These are phyloP conservation scores for Leccinum obscurum DNA, from an alignment of 768 basidiomycete species.

Conservation along the genomic window DNA sequence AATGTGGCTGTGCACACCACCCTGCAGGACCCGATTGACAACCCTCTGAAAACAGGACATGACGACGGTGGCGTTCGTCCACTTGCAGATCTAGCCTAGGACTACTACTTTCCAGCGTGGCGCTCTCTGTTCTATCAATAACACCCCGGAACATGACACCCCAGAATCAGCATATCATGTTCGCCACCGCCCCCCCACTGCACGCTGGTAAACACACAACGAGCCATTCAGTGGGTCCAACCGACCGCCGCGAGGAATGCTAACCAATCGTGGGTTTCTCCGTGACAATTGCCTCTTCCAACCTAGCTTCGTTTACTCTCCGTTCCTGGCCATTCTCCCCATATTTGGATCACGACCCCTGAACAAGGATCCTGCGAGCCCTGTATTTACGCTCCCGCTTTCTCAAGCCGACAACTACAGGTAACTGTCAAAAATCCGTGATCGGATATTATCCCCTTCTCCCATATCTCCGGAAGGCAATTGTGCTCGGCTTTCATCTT, in stretches of 20 bases:
- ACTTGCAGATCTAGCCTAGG: not conserved
- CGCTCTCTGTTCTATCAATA: constrained; percentile 4
- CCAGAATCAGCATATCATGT: not conserved
- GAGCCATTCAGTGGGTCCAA: not conserved
- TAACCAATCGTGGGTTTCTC: constrained; percentile 10
- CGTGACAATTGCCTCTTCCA: constrained; percentile 5
- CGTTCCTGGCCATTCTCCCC: constrained; percentile 4
- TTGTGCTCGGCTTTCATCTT: not conserved
- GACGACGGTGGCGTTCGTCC: constrained; percentile 8
- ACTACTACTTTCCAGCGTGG: constrained; percentile 8
- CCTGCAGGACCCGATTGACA: not conserved
- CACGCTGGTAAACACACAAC: not conserved
- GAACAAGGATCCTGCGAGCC: not conserved
- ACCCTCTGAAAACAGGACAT: not conserved
- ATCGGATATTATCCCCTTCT: not conserved
- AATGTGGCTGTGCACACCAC: constrained; percentile 21
- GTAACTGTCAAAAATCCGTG: constrained; percentile 2
- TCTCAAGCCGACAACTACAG: not conserved
- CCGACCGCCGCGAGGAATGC: not conserved
- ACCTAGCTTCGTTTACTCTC: not conserved
- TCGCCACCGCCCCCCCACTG: constrained; percentile 15
- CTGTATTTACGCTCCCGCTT: not conserved
- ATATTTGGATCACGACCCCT: constrained; percentile 4
- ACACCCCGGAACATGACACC: not conserved
- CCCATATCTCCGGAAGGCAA: not conserved